phyloP scores from a whole-genome alignment of 257 asterid genomes.

The Salvia miltiorrhiza region DNA sequence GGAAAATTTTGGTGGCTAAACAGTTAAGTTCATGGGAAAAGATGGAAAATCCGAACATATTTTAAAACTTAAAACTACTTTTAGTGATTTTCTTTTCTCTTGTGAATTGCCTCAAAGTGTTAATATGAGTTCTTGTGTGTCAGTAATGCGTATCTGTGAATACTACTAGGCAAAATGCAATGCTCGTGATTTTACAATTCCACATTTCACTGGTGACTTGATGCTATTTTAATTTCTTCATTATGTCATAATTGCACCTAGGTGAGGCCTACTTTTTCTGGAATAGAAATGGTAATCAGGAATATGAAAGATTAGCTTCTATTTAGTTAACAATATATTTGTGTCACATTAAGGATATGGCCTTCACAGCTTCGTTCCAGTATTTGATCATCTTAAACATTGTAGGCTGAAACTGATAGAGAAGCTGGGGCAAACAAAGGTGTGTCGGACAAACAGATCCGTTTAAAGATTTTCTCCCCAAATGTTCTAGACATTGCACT shows the following conservation, averaged over 20 bases:
- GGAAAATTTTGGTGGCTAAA: not conserved
- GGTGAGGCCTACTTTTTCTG: not conserved
- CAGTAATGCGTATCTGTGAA: not conserved
- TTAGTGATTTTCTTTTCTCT: not conserved
- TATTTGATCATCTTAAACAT: constrained; percentile 17
- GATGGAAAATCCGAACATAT: not conserved
- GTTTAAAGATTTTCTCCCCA: constrained; percentile 90
- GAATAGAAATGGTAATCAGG: not conserved
- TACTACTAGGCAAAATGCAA: not conserved
- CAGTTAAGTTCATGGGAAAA: not conserved
- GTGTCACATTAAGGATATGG: not conserved
- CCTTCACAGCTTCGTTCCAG: not conserved
- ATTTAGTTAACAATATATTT: not conserved
- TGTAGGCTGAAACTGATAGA: constrained; percentile 88
- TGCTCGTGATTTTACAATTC: not conserved
- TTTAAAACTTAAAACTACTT: not conserved
- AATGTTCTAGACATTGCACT: constrained; percentile 94
- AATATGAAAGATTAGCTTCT: not conserved
- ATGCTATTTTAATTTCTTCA: not conserved
- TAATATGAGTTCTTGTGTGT: not conserved
- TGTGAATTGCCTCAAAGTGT: not conserved
- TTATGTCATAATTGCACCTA: not conserved
- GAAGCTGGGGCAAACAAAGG: constrained; percentile 91
- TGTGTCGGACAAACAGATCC: constrained; percentile 89
- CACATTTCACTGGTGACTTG: not conserved